Percentiles rank a stretch among this genome's conserved stretches.
These are phyloP conservation scores for Pluteus cervinus DNA, from an alignment of 768 basidiomycete species.

Conservation along the genomic window DNA sequence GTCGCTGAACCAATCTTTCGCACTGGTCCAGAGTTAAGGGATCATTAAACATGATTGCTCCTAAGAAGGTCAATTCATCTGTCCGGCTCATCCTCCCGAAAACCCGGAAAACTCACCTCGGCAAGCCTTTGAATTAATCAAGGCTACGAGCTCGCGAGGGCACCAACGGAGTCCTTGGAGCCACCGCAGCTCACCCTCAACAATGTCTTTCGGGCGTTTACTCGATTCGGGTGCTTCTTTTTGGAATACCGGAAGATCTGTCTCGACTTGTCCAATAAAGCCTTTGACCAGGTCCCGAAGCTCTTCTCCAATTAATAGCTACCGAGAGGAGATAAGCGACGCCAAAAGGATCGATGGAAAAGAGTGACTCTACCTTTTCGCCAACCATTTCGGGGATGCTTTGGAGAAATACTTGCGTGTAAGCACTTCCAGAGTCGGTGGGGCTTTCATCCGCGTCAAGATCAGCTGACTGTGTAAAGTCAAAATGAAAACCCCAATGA, in stretches of 20 bases:
- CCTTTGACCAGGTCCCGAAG: slow-evolving; percentile 71
- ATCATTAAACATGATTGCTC: slow-evolving; percentile 98
- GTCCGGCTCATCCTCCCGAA: neutral
- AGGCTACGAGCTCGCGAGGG: slow-evolving; percentile 74
- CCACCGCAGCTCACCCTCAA: slow-evolving; percentile 44
- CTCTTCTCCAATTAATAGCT: slow-evolving; percentile 67
- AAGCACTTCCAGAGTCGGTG: slow-evolving; percentile 30
- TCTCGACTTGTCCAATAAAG: slow-evolving; percentile 58
- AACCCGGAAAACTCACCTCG: slow-evolving; percentile 48
- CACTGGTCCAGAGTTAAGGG: slow-evolving; percentile 63
- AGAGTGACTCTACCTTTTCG: slow-evolving; percentile 58
- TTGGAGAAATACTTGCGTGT: slow-evolving; percentile 60
- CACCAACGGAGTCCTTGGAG: slow-evolving; percentile 72
- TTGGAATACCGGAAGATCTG: slow-evolving; percentile 26
- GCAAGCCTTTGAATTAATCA: slow-evolving; percentile 95
- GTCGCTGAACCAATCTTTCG: slow-evolving; percentile 53
- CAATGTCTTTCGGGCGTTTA: slow-evolving; percentile 8
- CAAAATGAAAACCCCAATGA: slow-evolving; percentile 67
- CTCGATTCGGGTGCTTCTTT: neutral
- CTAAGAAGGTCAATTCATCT: slow-evolving; percentile 31
- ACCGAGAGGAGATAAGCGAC: slow-evolving; percentile 8
- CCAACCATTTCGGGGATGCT: slow-evolving; percentile 65
- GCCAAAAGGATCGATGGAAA: slow-evolving; percentile 10
- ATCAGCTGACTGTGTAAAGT: slow-evolving; percentile 19
- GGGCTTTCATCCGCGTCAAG: slow-evolving; percentile 13